Evolutionary conservation across 2,329 filamentous ascomycete species (phyloP).

Genomic region (Sporothrix inflata): DNA sequence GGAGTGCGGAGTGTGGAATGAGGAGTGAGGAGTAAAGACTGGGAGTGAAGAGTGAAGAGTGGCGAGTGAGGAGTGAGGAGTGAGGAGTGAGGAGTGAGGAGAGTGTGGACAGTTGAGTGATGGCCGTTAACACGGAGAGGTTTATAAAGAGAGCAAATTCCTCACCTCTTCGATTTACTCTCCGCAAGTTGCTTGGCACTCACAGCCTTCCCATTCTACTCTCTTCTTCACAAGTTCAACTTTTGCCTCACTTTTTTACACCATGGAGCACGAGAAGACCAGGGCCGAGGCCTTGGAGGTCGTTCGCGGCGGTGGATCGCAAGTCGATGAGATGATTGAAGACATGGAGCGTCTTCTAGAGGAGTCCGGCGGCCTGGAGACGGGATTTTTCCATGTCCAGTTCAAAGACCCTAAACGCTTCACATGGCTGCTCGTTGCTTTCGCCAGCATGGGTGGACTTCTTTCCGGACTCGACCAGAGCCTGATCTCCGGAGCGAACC

Average conservation of each 20-base stretch:
- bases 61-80: neutral
- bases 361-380: constrained; percentile 26
- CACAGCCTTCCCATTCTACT: neutral
- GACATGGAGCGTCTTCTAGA: constrained; percentile 31
- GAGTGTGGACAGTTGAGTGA: neutral
- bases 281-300: constrained; percentile 19
- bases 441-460: constrained; percentile 75
- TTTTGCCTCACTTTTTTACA: neutral
- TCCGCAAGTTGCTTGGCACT: neutral
- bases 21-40: neutral
- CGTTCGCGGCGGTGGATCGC: constrained; percentile 4
- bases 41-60: neutral
- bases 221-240: neutral
- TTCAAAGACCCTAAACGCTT: constrained; percentile 54
- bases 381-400: constrained; percentile 44
- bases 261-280: constrained; percentile 23
- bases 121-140: neutral
- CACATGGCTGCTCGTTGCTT: constrained; percentile 69
- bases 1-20: constrained; percentile 4
- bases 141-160: neutral
- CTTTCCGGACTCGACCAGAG: constrained; percentile 74
- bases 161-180: neutral
- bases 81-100: neutral
- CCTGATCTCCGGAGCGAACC: constrained; percentile 70
- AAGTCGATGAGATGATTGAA: constrained; percentile 29